Base-by-base conservation (phyloP, 768 basidiomycete genomes). In the Panaeolus cyanescens region DNA sequence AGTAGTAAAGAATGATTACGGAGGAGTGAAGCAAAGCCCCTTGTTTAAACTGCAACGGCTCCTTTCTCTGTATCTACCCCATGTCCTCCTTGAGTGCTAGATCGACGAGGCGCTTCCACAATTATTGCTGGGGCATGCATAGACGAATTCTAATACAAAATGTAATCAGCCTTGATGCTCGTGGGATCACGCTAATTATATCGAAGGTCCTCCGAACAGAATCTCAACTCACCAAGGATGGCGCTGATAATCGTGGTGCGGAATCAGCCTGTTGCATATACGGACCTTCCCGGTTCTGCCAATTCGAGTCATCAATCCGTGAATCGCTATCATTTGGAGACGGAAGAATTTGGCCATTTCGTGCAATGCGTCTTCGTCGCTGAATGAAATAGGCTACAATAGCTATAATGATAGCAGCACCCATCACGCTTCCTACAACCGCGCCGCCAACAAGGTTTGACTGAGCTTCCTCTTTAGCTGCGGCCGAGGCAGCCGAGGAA, bases 241-340 rank as follows among this genome's bases (percentile, higher is more conserved):
- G 65, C 5, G 30, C 54, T n/a, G 64, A 54, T 22, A 37, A 32
- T 53, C 32, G 20, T 56, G 56, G 33, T 2, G 53, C 19, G 2
- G 57, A 19, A 15, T 45, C 57, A 12, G 59, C 32, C 34, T 66
- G 61, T 39, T 56, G 63, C 66, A 67, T 69, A 37, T 67, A 69
- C 39, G 64, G 68, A 5, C 66, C 64, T 59, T 69, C 58, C 8
- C 59, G 59, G 25, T 25, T 31, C 30, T 50, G 60, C 65, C 61
- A 67, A 15, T 61, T 53, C 12, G 62, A 30, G 32, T 66, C 56
- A 32, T 66, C 61, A 30, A 50, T 28, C 30, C 25, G 45, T 13
- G 45, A 50, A 13, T 50, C 45, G 4, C 63, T 59, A 22, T 60
- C 22, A 32, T 40, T 61, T 19, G 65, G 65, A 34, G 68, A 69